Evolutionary conservation across 805 yeast genomes (phyloP).

Genomic region (Saccharomycopsis guyanensis): DNA sequence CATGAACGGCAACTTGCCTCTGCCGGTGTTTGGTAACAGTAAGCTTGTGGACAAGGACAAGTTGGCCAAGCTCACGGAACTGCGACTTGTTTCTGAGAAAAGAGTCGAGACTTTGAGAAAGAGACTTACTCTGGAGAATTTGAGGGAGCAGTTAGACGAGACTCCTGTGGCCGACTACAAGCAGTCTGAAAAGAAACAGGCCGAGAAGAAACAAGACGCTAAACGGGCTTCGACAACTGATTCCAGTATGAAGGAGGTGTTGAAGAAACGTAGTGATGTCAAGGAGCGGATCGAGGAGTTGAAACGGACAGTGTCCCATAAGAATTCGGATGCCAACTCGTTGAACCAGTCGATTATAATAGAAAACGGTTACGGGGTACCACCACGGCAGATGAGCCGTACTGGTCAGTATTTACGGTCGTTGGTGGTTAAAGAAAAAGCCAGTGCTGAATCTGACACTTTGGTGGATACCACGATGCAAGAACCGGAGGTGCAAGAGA

Average conservation of each 20-base stretch:
- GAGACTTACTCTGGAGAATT: conserved; percentile 11
- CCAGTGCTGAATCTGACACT: background rate
- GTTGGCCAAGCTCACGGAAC: conserved; percentile 14
- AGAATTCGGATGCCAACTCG: conserved; percentile 1
- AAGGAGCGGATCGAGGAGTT: conserved; percentile 9
- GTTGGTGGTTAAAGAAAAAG: background rate
- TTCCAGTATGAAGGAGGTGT: background rate
- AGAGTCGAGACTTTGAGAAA: conserved; percentile 11
- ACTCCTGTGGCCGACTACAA: background rate
- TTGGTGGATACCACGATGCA: too few relatives aligned
- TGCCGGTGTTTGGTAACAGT: conserved; percentile 4
- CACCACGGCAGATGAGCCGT: conserved; percentile 6
- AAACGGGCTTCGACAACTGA: background rate
- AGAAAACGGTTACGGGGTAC: conserved; percentile 1
- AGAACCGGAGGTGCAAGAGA: background rate
- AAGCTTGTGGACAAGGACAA: conserved; percentile 20
- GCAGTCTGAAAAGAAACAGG: background rate
- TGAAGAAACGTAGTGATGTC: background rate
- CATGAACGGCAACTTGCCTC: conserved; percentile 10
- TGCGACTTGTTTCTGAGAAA: conserved; percentile 4
- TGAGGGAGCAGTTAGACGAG: conserved; percentile 4
- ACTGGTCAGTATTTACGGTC: conserved; percentile 9
- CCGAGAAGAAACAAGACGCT: background rate
- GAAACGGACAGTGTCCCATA: conserved; percentile 4
- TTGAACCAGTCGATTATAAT: background rate